A percentile compares a stretch with the other conserved stretches of the same genome.
phyloP scores from a whole-genome alignment of 805 yeast species.

The Saturnispora diversa region DNA sequence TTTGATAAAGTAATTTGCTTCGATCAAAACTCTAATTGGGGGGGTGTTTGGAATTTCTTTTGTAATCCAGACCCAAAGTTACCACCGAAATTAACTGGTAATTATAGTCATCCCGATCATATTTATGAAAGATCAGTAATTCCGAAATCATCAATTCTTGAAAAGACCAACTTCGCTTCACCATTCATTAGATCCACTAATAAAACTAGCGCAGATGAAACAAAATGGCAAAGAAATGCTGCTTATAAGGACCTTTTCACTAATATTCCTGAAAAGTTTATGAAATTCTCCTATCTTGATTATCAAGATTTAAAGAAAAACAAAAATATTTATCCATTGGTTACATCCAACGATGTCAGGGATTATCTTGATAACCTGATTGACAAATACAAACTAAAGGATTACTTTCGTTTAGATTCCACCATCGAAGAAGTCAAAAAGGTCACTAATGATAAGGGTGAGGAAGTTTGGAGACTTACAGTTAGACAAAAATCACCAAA shows the following conservation, averaged over 20 bases:
- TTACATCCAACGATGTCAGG: conserved; percentile 19
- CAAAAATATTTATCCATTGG: conserved; percentile 11
- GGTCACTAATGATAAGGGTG: conserved; percentile 29
- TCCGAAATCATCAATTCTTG: conserved; percentile 13
- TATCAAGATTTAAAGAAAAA: conserved; percentile 9
- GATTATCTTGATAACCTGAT: conserved; percentile 12
- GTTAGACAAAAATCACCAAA: conserved; percentile 12
- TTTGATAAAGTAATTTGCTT: conserved; percentile 32
- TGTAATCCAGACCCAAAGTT: conserved; percentile 19
- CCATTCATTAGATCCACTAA: conserved; percentile 24
- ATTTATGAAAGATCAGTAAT: conserved; percentile 14
- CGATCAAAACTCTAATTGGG: conserved; percentile 33
- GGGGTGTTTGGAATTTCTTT: conserved; percentile 34
- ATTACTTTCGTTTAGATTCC: conserved; percentile 33
- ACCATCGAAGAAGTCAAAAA: conserved; percentile 34
- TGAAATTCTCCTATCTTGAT: conserved; percentile 32
- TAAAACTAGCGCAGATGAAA: conserved; percentile 9
- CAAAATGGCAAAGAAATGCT: conserved; percentile 35
- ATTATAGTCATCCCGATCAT: conserved; percentile 15
- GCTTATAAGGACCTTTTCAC: conserved; percentile 35
- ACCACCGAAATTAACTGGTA: conserved; percentile 12
- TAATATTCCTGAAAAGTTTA: conserved; percentile 34
- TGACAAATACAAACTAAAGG: conserved; percentile 22
- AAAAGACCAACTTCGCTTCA: conserved; percentile 27
- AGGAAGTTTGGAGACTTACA: conserved; percentile 13